Conservation (phyloP, 768 basidiomycete species). For the Trametes coccinea region DNA sequence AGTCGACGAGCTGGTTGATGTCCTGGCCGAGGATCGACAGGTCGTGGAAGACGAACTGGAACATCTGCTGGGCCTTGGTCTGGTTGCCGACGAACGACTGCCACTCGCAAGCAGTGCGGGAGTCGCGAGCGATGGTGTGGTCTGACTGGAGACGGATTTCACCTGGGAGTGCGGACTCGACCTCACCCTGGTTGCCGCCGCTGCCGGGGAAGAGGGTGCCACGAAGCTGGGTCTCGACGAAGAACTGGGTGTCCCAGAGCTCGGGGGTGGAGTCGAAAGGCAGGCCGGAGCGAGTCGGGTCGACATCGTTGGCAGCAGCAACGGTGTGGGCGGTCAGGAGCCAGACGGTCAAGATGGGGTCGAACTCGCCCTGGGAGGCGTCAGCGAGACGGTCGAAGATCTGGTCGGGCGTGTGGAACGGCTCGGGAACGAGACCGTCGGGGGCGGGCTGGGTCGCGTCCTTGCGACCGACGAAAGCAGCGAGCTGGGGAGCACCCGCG, state of each 20-base stretch:
- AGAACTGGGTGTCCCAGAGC: conserved; percentile 18
- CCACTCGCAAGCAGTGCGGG: conserved; percentile 30
- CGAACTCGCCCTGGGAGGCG: conserved; percentile 16
- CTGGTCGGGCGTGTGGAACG: conserved; percentile 15
- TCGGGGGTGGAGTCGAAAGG: conserved; percentile 20
- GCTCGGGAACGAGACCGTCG: conserved; percentile 15
- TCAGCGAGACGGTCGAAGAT: conserved; percentile 24
- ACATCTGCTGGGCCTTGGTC: conserved; percentile 20
- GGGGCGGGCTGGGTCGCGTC: conserved; percentile 14
- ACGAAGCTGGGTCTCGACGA: conserved; percentile 15
- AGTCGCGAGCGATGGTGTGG: conserved; percentile 27
- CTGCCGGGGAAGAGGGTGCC: conserved; percentile 16
- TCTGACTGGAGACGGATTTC: conserved; percentile 20
- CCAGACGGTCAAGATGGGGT: conserved; percentile 13
- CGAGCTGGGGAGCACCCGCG: conserved; percentile 17
- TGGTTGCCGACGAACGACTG: conserved; percentile 28
- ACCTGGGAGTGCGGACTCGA: conserved; percentile 13
- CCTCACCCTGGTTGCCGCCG: conserved; percentile 20
- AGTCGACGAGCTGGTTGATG: conserved; percentile 15
- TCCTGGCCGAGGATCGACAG: conserved; percentile 17
- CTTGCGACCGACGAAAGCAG: conserved; percentile 14
- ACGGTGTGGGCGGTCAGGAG: conserved; percentile 18
- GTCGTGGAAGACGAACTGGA: conserved; percentile 20
- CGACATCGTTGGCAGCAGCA: conserved; percentile 16
- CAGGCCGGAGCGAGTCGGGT: conserved; percentile 10